phyloP scores from a whole-genome alignment of 1,284 basidiomycete genomes.

The Ceratobasidium sp. region DNA sequence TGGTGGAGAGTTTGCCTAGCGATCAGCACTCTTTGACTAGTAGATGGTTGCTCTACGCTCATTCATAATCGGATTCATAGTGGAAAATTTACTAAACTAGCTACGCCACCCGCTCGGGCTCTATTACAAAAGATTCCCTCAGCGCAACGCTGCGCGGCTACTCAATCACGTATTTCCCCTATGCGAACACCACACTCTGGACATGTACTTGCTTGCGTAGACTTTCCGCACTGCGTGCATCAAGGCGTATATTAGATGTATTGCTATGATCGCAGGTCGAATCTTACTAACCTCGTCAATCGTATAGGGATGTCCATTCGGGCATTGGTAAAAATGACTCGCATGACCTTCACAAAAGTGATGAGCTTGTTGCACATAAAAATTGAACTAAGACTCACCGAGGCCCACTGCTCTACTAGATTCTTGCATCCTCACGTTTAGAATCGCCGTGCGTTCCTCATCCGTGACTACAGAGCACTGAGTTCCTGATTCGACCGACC shows the following conservation, averaged over 20 bases:
- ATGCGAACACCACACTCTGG: slow-evolving; percentile 14
- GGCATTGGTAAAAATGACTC: slow-evolving; percentile 10
- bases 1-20: too few relatives aligned
- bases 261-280: not conserved
- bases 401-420: not conserved
- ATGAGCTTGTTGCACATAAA: slow-evolving; percentile 20
- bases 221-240: not conserved
- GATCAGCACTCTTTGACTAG: too few relatives aligned
- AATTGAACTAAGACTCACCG: not conserved
- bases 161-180: too few relatives aligned
- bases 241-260: not conserved
- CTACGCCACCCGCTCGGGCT: too few relatives aligned
- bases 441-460: slow-evolving; percentile 61
- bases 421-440: slow-evolving; percentile 55
- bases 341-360: slow-evolving; percentile 22
- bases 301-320: slow-evolving; percentile 5
- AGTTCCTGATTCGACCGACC: slow-evolving; percentile 44
- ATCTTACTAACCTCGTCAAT: not conserved
- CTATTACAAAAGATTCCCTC: too few relatives aligned
- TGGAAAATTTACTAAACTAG: too few relatives aligned
- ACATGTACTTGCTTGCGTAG: not conserved
- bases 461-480: slow-evolving; percentile 60
- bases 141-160: too few relatives aligned
- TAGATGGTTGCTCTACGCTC: too few relatives aligned
- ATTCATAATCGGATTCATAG: too few relatives aligned